Percentiles rank a stretch among this genome's conserved stretches.
phyloP scores from a whole-genome alignment of 73 alveolate species.

The Blepharisma stoltei region DNA sequence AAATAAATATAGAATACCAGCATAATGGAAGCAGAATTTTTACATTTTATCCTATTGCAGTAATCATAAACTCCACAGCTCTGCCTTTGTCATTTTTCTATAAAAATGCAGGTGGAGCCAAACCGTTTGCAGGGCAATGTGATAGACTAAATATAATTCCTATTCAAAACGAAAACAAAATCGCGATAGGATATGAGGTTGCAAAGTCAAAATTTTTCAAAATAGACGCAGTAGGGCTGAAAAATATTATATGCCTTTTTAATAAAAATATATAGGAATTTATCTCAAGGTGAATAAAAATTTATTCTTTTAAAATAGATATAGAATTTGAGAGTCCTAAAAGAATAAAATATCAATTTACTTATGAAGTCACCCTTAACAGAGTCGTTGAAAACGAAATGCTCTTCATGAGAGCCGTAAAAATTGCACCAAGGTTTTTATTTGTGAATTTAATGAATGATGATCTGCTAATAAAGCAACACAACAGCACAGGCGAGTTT shows the following conservation, averaged over 20 bases:
- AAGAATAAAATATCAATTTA: neutral
- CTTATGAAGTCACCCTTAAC: neutral
- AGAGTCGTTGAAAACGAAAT: conserved; percentile 28
- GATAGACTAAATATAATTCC: neutral
- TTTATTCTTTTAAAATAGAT: too few species aligned
- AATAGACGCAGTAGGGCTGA: conserved; percentile 18
- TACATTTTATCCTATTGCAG: neutral
- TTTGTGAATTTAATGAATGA: conserved; percentile 36
- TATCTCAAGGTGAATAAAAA: too few species aligned
- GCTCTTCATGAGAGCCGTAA: conserved; percentile 40
- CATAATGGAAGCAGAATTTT: neutral
- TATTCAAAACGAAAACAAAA: neutral
- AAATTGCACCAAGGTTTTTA: conserved; percentile 41
- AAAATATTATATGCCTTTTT: too few species aligned
- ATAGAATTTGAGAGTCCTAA: neutral
- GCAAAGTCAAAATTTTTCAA: neutral
- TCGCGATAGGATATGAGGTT: neutral
- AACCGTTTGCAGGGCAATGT: neutral
- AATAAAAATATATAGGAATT: too few species aligned
- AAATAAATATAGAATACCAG: neutral
- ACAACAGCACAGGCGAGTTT: neutral
- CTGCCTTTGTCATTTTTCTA: conserved; percentile 5
- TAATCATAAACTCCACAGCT: neutral
- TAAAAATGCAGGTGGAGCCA: neutral
- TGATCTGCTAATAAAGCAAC: neutral